Evolutionary conservation across 352 stramenopile genomes (phyloP).

Genomic region (Phytophthora sp.): DNA sequence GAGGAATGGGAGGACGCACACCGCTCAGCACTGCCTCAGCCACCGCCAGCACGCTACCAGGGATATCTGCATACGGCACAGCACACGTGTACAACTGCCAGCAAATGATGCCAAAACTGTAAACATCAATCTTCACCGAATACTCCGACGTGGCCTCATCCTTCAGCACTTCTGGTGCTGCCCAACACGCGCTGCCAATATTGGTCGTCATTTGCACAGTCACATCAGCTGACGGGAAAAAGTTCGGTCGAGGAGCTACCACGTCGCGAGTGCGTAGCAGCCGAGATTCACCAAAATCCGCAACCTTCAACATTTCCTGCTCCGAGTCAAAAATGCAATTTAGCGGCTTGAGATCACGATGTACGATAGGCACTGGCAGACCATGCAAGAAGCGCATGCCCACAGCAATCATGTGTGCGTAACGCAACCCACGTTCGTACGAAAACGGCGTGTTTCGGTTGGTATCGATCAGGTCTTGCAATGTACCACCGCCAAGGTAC

Average conservation of each 20-base stretch:
- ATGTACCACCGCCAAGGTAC: constrained; percentile 79
- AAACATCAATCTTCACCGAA: constrained; percentile 86
- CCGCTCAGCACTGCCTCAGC: constrained; percentile 75
- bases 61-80: constrained; percentile 76
- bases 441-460: constrained; percentile 45
- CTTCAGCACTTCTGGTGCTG: constrained; percentile 74
- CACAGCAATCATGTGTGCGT: constrained; percentile 83
- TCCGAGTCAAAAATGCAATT: constrained; percentile 86
- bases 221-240: constrained; percentile 67
- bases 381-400: constrained; percentile 84
- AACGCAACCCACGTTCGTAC: constrained; percentile 72
- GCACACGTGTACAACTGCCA: constrained; percentile 83
- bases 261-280: constrained; percentile 72
- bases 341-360: constrained; percentile 80
- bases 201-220: constrained; percentile 86
- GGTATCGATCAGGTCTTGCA: constrained; percentile 75
- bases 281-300: constrained; percentile 80
- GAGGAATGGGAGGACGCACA: constrained; percentile 65
- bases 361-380: constrained; percentile 76
- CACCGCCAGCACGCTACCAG: constrained; percentile 75
- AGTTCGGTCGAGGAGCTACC: constrained; percentile 51
- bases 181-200: constrained; percentile 83
- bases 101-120: constrained; percentile 87
- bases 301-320: constrained; percentile 80
- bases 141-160: constrained; percentile 75